A percentile compares a stretch with the other conserved stretches of the same genome.
Evolutionary conservation across 2,329 filamentous ascomycete species (phyloP).

Genomic region (Lanzia echinophila): DNA sequence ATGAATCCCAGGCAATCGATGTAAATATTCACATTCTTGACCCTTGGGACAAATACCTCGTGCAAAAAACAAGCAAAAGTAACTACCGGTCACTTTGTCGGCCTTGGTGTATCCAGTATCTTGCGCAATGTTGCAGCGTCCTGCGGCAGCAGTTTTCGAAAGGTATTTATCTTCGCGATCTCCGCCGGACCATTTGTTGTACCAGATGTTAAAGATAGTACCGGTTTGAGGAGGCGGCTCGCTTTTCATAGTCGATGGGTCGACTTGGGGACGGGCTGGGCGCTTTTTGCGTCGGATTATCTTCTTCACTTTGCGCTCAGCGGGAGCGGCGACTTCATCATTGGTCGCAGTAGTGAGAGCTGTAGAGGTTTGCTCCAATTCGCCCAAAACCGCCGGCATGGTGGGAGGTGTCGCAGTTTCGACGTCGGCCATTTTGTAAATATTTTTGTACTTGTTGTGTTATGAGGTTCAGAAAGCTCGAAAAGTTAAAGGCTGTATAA

Average conservation of each 20-base stretch:
- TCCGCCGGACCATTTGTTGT: constrained; percentile 96
- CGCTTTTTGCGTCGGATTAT: constrained; percentile 86
- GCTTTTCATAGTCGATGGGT: constrained; percentile 72
- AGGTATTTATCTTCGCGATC: constrained; percentile 90
- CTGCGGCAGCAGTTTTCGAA: constrained; percentile 73
- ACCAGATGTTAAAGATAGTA: constrained; percentile 97
- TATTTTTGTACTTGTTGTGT: constrained; percentile 8
- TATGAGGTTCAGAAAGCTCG: background rate
- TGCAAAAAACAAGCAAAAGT: constrained; percentile 90
- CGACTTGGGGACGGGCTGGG: constrained; percentile 85
- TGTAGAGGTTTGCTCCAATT: constrained; percentile 16
- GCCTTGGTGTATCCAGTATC: constrained; percentile 76
- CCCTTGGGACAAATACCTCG: constrained; percentile 78
- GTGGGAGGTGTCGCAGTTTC: constrained; percentile 21
- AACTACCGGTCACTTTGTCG: constrained; percentile 70
- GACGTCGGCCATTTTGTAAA: constrained; percentile 21
- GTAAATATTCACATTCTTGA: constrained; percentile 88
- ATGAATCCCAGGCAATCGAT: constrained; percentile 77
- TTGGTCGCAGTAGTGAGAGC: constrained; percentile 25
- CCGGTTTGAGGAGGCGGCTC: constrained; percentile 89
- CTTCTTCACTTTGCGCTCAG: constrained; percentile 66
- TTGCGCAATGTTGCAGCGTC: constrained; percentile 77
- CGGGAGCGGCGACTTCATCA: constrained; percentile 22
- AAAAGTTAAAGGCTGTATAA: background rate
- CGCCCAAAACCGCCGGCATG: constrained; percentile 14